Conservation (phyloP, 2,329 filamentous ascomycete species). For the Aspergillus flavus region DNA sequence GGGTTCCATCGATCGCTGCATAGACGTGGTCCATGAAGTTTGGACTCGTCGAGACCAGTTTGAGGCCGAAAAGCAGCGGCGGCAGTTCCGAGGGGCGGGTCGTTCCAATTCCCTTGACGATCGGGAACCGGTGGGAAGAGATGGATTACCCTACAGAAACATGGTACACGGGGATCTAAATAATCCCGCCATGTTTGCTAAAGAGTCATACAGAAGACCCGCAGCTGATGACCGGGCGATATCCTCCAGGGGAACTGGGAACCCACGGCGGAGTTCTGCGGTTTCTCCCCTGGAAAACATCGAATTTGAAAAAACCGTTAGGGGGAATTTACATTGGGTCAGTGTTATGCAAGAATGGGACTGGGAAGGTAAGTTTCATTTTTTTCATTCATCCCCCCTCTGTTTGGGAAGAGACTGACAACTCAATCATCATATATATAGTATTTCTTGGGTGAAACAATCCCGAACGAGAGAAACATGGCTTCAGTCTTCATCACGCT, state of each 20-base stretch:
- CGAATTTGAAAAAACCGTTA: conserved; percentile 65
- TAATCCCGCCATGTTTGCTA: conserved; percentile 14
- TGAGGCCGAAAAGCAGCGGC: conserved; percentile 43
- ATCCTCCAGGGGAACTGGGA: conserved; percentile 16
- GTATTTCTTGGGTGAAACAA: conserved; percentile 44
- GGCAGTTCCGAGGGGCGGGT: conserved; percentile 31
- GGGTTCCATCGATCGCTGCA: conserved; percentile 67
- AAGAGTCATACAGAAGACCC: conserved; percentile 29
- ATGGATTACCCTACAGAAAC: conserved; percentile 11
- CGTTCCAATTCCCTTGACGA: conserved; percentile 21
- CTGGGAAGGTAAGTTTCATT: conserved; percentile 64
- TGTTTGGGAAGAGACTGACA: conserved; percentile 6
- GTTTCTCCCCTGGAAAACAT: conserved; percentile 46
- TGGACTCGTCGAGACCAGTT: conserved; percentile 65
- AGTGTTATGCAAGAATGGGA: conserved; percentile 72
- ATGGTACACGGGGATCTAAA: not conserved
- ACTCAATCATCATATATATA: conserved; percentile 16
- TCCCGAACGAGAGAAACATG: not conserved
- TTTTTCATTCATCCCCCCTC: conserved; percentile 1
- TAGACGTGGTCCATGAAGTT: conserved; percentile 67
- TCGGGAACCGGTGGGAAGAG: conserved; percentile 18
- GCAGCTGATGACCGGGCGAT: conserved; percentile 11
- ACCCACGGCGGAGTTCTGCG: conserved; percentile 31
- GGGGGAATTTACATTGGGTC: conserved; percentile 68
- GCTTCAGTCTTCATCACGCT: conserved; percentile 1